Percentiles rank a stretch among this genome's conserved stretches.
These are phyloP conservation scores for Dictyostelium gargantuum DNA, from an alignment of 208 protist genomes.

Conservation along the genomic window DNA sequence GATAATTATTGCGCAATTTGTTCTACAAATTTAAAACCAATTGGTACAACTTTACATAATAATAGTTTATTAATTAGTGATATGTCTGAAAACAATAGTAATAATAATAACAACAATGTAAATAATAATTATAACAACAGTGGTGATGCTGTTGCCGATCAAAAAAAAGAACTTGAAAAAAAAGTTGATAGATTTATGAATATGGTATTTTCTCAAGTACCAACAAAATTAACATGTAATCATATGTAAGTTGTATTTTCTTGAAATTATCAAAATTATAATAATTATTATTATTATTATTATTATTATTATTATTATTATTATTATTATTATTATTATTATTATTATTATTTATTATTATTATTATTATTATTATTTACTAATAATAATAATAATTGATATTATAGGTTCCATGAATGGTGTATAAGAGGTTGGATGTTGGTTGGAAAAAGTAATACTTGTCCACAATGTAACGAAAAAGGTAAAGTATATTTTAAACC, in stretches of 20 bases:
- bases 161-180: background rate
- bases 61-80: background rate
- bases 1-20: conserved; percentile 59
- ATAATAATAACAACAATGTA: background rate
- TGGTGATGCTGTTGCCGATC: background rate
- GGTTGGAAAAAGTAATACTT: conserved; percentile 78
- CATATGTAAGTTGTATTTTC: conserved; percentile 20
- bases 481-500: background rate
- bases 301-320: background rate
- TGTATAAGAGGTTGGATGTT: conserved; percentile 79
- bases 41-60: background rate
- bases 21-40: conserved; percentile 17
- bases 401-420: conserved; percentile 75
- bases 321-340: background rate
- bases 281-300: background rate
- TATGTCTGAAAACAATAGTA: background rate
- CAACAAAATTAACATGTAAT: conserved; percentile 47
- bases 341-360: background rate
- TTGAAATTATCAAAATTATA: background rate
- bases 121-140: background rate
- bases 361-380: background rate
- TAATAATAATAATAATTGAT: background rate
- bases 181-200: conserved; percentile 38
- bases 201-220: conserved; percentile 10
- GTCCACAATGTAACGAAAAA: conserved; percentile 79